Evolutionary conservation across 768 basidiomycete species (phyloP).

Genomic region (Daedalea quercina): DNA sequence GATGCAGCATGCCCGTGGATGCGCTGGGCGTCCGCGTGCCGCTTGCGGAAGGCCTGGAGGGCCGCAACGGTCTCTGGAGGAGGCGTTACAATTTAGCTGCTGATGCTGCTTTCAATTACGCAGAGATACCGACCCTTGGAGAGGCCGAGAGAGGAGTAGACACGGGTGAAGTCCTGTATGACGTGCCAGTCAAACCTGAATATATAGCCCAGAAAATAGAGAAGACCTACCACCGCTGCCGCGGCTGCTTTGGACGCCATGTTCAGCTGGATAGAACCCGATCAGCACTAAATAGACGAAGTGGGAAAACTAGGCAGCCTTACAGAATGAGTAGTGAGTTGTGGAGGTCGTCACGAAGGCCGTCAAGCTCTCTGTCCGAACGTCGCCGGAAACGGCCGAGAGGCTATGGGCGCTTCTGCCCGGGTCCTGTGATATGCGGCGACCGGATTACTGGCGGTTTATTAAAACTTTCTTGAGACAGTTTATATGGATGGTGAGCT

Average conservation of each 20-base stretch:
- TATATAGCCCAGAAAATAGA: neutral
- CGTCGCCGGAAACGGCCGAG: conserved; percentile 16
- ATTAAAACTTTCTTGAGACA: neutral
- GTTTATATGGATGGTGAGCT: no score
- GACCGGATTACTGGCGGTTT: neutral
- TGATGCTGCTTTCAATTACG: no score
- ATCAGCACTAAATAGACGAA: neutral
- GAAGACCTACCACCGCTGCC: conserved; percentile 43
- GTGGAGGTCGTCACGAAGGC: conserved; percentile 12
- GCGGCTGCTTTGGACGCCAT: conserved; percentile 73
- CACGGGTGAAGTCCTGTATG: conserved; percentile 72
- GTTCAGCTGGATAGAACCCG: conserved; percentile 4
- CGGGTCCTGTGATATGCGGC: neutral
- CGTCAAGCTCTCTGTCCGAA: conserved; percentile 7
- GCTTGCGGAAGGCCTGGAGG: conserved; percentile 94
- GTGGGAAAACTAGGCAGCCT: conserved; percentile 2
- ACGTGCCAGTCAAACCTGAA: conserved; percentile 7
- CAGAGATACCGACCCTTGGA: conserved; percentile 63
- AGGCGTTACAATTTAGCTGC: neutral
- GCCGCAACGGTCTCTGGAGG: conserved; percentile 78
- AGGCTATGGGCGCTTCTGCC: neutral
- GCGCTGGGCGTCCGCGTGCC: conserved; percentile 83
- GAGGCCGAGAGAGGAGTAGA: conserved; percentile 76
- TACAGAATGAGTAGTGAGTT: conserved; percentile 12
- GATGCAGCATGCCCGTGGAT: conserved; percentile 53